These are phyloP conservation scores for Fagopyrum homotropicum DNA, from an alignment of 148 eudicot genomes.

Conservation along the genomic window DNA sequence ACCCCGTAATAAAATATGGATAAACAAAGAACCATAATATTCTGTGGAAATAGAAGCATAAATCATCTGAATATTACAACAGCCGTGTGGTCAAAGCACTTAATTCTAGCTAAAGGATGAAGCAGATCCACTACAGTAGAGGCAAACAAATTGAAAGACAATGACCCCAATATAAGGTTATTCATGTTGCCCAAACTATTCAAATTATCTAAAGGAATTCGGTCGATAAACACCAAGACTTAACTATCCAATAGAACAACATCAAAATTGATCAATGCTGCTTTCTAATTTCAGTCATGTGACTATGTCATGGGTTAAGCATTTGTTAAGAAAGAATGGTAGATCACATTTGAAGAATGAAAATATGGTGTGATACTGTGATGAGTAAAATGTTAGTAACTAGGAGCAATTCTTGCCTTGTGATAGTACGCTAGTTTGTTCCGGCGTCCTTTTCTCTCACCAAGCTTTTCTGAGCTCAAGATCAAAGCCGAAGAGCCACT, in stretches of 20 bases:
- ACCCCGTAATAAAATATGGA: not conserved
- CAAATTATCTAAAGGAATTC: not conserved
- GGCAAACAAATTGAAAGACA: too few species aligned
- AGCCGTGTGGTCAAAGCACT: not conserved
- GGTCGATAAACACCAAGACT: not conserved
- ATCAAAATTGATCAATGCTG: not conserved
- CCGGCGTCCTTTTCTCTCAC: constrained; percentile 50
- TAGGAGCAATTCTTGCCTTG: constrained; percentile 37
- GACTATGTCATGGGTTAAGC: not conserved
- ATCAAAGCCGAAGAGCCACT: constrained; percentile 42
- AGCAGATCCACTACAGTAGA: not conserved
- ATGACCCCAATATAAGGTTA: not conserved
- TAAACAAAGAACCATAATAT: not conserved
- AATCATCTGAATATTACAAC: not conserved
- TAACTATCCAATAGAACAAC: not conserved
- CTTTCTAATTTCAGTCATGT: not conserved
- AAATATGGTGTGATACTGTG: not conserved
- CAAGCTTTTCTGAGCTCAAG: constrained; percentile 58
- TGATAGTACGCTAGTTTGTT: constrained; percentile 57
- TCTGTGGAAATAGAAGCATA: not conserved
- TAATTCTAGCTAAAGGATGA: not conserved
- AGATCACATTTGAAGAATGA: not conserved
- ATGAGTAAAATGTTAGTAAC: not conserved
- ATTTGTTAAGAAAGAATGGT: not conserved
- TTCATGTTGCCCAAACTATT: not conserved